Percentiles rank a stretch among this genome's conserved stretches.
These are phyloP conservation scores for Esteya vermicola DNA, from an alignment of 2,329 filamentous ascomycete species.

Conservation along the genomic window DNA sequence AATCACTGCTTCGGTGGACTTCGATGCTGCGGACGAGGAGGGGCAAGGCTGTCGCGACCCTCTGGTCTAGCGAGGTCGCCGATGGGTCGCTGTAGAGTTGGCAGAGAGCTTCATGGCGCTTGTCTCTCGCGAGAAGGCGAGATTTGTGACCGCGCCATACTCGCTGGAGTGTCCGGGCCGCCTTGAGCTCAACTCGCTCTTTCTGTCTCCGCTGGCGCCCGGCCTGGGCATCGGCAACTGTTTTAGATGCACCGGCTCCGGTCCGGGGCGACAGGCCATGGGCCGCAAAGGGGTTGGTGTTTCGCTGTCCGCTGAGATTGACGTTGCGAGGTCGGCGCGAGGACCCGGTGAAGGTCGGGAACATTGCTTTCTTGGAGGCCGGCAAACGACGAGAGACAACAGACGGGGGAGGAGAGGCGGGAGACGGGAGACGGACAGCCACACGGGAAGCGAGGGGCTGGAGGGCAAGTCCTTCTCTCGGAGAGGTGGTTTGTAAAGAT, in stretches of 20 bases:
- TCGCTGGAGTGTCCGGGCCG: slow-evolving; percentile 60
- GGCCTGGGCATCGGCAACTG: slow-evolving; percentile 74
- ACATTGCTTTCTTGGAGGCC: slow-evolving; percentile 64
- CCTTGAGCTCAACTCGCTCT: slow-evolving; percentile 64
- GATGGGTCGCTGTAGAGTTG: slow-evolving; percentile 28
- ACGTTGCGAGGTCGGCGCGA: slow-evolving; percentile 79
- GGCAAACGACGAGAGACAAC: too few species aligned
- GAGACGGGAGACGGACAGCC: too few species aligned
- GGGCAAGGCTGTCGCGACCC: slow-evolving; percentile 25
- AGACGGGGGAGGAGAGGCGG: too few species aligned
- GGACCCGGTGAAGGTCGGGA: slow-evolving; percentile 79
- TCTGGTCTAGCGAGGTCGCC: slow-evolving; percentile 19
- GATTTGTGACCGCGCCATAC: slow-evolving; percentile 66
- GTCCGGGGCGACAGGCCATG: slow-evolving; percentile 41
- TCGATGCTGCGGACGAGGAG: slow-evolving; percentile 38
- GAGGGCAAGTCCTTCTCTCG: too few species aligned
- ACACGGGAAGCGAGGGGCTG: not conserved
- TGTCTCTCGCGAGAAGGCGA: slow-evolving; percentile 42
- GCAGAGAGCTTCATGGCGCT: slow-evolving; percentile 51
- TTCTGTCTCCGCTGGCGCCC: slow-evolving; percentile 69
- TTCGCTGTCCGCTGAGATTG: slow-evolving; percentile 72
- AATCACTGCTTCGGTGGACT: slow-evolving; percentile 27
- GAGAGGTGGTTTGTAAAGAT: too few species aligned
- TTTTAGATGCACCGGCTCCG: slow-evolving; percentile 54
- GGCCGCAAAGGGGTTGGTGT: slow-evolving; percentile 63